Conservation (phyloP, 2,329 filamentous ascomycete species). For the Colletotrichum lupini region DNA sequence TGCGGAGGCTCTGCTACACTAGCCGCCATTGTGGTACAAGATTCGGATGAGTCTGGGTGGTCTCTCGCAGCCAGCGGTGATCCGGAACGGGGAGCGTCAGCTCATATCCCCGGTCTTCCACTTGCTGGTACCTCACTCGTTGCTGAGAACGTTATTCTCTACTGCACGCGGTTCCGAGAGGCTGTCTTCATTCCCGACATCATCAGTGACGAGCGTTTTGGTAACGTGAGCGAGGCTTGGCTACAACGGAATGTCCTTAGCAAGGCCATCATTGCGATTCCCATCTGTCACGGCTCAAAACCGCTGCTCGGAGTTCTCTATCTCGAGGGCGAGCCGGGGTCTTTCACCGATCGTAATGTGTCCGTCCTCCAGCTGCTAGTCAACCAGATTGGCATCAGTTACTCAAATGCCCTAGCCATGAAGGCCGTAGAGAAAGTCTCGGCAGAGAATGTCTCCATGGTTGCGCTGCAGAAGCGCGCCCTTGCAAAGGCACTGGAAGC, state of each 20-base stretch:
- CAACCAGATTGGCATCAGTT: constrained; percentile 81
- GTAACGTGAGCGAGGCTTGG: constrained; percentile 78
- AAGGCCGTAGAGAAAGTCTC: constrained; percentile 82
- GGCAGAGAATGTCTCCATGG: constrained; percentile 82
- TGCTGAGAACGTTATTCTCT: constrained; percentile 81
- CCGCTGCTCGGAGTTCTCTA: constrained; percentile 80
- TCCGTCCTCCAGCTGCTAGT: constrained; percentile 77
- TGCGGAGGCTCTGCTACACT: constrained; percentile 77
- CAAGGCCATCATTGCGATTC: constrained; percentile 82
- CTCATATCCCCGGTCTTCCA: constrained; percentile 73
- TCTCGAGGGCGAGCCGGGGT: constrained; percentile 78
- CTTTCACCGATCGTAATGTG: constrained; percentile 80
- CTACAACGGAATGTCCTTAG: constrained; percentile 75
- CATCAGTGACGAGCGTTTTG: constrained; percentile 80
- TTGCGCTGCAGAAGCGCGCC: constrained; percentile 79
- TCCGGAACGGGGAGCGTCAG: constrained; percentile 74
- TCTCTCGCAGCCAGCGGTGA: constrained; percentile 80
- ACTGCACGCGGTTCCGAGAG: constrained; percentile 81
- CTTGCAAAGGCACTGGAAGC: constrained; percentile 78
- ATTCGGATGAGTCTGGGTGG: constrained; percentile 72
- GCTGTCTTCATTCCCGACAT: constrained; percentile 80
- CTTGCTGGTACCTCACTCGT: constrained; percentile 74
- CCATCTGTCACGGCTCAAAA: constrained; percentile 79
- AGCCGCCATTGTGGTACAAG: constrained; percentile 79
- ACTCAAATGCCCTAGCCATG: constrained; percentile 74